Conservation (phyloP, 2,329 filamentous ascomycete species). For the Clonostachys chloroleuca region DNA sequence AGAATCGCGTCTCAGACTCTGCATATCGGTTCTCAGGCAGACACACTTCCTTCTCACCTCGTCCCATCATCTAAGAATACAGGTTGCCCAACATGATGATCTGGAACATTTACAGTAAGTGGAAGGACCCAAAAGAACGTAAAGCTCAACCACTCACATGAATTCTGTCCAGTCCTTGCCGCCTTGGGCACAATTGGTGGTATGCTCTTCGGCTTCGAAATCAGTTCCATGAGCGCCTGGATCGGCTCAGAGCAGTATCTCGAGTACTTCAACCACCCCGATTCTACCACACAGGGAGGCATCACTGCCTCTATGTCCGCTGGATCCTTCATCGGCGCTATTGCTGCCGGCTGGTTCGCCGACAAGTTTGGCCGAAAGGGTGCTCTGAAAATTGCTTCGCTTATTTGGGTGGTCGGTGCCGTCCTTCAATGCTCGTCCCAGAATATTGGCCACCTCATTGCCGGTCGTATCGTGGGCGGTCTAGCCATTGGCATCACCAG, state of each 20-base stretch:
- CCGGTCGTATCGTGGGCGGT: conserved; percentile 57
- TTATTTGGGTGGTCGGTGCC: conserved; percentile 53
- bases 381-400: conserved; percentile 36
- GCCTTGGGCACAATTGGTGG: conserved; percentile 34
- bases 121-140: too few species aligned
- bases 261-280: conserved; percentile 44
- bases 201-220: conserved; percentile 50
- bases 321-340: conserved; percentile 40
- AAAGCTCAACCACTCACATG: background rate
- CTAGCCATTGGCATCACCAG: conserved; percentile 63
- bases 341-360: conserved; percentile 37
- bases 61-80: too few species aligned
- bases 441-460: conserved; percentile 50
- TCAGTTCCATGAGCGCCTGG: conserved; percentile 54
- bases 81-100: conserved; percentile 7
- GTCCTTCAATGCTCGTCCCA: conserved; percentile 54
- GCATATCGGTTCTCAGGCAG: too few species aligned
- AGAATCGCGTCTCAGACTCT: too few species aligned
- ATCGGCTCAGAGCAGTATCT: conserved; percentile 46
- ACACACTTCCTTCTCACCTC: too few species aligned
- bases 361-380: conserved; percentile 39
- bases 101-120: conserved; percentile 28
- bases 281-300: conserved; percentile 38
- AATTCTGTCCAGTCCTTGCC: conserved; percentile 18
- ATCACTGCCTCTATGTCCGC: conserved; percentile 45